Evolutionary conservation across 208 protist genomes (phyloP).

Genomic region (Crithidia brevicula): DNA sequence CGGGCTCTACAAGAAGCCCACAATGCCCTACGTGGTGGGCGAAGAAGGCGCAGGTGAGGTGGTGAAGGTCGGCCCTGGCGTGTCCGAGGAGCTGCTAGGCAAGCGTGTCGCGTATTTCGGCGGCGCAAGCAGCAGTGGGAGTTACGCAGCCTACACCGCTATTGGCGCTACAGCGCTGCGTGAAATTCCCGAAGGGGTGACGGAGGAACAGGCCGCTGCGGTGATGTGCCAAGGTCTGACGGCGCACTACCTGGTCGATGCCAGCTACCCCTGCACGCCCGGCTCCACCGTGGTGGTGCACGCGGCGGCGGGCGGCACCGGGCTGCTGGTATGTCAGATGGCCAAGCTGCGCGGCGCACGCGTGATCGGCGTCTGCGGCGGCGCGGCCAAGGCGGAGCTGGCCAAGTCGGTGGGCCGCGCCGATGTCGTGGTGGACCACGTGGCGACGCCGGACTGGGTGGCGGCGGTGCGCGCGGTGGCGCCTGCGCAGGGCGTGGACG

Average conservation of each 20-base stretch:
- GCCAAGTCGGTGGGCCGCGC: conserved; percentile 44
- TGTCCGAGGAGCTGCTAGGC: conserved; percentile 37
- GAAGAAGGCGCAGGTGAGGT: conserved; percentile 80
- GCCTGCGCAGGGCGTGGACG: conserved; percentile 59
- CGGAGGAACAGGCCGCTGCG: conserved; percentile 55
- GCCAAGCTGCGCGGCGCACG: conserved; percentile 88
- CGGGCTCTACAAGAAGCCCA: conserved; percentile 77
- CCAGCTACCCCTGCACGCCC: conserved; percentile 54
- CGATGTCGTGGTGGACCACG: conserved; percentile 84
- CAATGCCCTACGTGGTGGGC: conserved; percentile 74
- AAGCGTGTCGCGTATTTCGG: conserved; percentile 79
- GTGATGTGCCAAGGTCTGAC: conserved; percentile 86
- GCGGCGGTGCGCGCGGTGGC: conserved; percentile 50
- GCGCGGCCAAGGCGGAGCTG: conserved; percentile 69
- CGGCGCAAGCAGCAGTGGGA: conserved; percentile 28
- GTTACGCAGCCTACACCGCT: conserved; percentile 74
- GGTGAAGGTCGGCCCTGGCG: conserved; percentile 36
- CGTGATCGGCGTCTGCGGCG: conserved; percentile 90
- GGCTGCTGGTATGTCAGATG: conserved; percentile 89
- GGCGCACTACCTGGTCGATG: conserved; percentile 85
- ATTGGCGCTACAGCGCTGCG: conserved; percentile 18
- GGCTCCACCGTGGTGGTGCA: conserved; percentile 80
- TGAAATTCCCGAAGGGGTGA: conserved; percentile 57
- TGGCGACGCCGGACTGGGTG: conserved; percentile 51
- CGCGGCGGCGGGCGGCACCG: conserved; percentile 88